Evolutionary conservation across 2,329 filamentous ascomycete species (phyloP), one percentile per base, ranked within the genome.

Genomic region (Sporothrix pseudoabietina): DNA sequence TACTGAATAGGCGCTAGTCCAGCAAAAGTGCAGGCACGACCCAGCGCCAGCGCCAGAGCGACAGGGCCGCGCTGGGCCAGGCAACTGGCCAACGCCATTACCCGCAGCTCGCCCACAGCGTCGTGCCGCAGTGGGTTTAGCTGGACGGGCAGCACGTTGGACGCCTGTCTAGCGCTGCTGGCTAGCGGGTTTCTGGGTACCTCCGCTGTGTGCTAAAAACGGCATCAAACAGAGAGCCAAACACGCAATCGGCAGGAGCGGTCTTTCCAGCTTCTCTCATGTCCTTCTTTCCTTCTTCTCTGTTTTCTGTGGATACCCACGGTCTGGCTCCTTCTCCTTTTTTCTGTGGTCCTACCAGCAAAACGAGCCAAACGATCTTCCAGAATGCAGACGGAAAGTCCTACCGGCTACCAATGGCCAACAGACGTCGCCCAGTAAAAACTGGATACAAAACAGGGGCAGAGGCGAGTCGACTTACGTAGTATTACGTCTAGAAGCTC

Each of bases 151-250:
- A 57, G 47, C 65, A 69, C 71, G 71, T 59, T 52, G 68, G 52
- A 57, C 68, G 49, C 68, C n/a, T 59, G 52, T 41, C 71, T 73
- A 73, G 71, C 71, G 71, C 66, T 54, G 44, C 39, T 69, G 55
- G 41, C 32, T 49, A 63, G 66, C 35, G 32, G 54, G 30, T 35
- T 19, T 49, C 4, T 59, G 52, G 54, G 54, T 44, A 69, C 39
- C 39, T 49, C 71, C 55, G n/a, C 4, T 47, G 22, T 52, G 49
- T 57, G 57, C 72, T 73, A 73, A 73, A 73, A 66, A 73, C 59
- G 57, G 72, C 72, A 73, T 57, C 57, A 41, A 41, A 22, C 32
- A 61, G 16, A 61, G 16, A 49, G 44, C 44, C 59, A 73, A 35
- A 52, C 32, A 59, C 68, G 59, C 72, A 68, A 52, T 65, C 41